phyloP scores from a whole-genome alignment of 2,329 filamentous ascomycete genomes.

The Fusarium staphyleae region DNA sequence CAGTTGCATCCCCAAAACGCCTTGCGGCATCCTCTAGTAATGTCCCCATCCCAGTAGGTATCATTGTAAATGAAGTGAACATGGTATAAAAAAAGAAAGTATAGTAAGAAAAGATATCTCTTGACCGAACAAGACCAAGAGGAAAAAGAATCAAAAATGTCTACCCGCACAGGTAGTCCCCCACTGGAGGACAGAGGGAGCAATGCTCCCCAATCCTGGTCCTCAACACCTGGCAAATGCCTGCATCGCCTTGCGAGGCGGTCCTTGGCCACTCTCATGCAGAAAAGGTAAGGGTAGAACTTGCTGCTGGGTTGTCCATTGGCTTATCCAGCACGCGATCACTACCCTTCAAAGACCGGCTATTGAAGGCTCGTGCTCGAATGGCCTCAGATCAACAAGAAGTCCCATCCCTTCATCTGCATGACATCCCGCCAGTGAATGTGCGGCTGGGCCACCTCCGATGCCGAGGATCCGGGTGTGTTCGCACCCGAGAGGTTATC shows the following conservation, averaged over 20 bases:
- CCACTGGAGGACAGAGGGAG: slow-evolving; percentile 5
- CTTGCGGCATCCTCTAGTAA: slow-evolving; percentile 53
- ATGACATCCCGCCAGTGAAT: slow-evolving; percentile 96
- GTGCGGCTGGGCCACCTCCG: slow-evolving; percentile 62
- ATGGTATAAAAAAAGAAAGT: slow-evolving; percentile 31
- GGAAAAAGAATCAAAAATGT: slow-evolving; percentile 37
- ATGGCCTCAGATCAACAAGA: slow-evolving; percentile 76
- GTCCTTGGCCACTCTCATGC: slow-evolving; percentile 35
- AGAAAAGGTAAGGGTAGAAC: slow-evolving; percentile 32
- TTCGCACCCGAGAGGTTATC: slow-evolving; percentile 55
- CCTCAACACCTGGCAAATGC: slow-evolving; percentile 46
- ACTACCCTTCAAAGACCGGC: slow-evolving; percentile 50
- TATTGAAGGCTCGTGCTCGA: slow-evolving; percentile 39
- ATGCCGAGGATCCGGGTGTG: slow-evolving; percentile 47
- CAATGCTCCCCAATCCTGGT: slow-evolving; percentile 15
- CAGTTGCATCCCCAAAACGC: slow-evolving; percentile 42
- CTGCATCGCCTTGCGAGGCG: slow-evolving; percentile 47
- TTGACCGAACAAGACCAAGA: slow-evolving; percentile 25
- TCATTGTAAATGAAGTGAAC: slow-evolving; percentile 43
- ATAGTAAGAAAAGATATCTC: slow-evolving; percentile 41
- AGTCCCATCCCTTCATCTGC: slow-evolving; percentile 90
- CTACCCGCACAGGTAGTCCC: slow-evolving; percentile 11
- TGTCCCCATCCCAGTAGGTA: slow-evolving; percentile 46
- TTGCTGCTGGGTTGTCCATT: slow-evolving; percentile 19
- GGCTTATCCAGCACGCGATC: slow-evolving; percentile 26